phyloP scores from a whole-genome alignment of 495 filamentous ascomycete genomes.

The Hypoxylon cercidicola region DNA sequence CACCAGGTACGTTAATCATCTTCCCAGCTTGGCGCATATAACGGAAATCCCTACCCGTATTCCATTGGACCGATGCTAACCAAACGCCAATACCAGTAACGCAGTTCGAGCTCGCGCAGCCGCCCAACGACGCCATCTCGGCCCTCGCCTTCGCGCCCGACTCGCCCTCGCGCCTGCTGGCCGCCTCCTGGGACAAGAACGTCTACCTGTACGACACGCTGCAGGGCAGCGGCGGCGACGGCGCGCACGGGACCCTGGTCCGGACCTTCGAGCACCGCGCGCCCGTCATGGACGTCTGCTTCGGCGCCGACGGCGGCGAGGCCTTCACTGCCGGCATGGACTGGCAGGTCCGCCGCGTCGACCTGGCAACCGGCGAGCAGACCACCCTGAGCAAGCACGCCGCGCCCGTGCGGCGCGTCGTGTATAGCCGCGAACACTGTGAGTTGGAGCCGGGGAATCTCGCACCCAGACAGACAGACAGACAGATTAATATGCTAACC shows the following conservation, averaged over 20 bases:
- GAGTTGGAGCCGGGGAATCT: slow-evolving; percentile 40
- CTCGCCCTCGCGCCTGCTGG: slow-evolving; percentile 75
- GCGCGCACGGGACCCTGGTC: slow-evolving; percentile 66
- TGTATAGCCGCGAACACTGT: slow-evolving; percentile 81
- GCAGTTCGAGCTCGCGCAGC: slow-evolving; percentile 76
- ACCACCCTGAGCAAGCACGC: slow-evolving; percentile 81
- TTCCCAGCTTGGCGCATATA: too few species aligned
- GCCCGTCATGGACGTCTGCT: slow-evolving; percentile 91
- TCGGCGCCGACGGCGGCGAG: slow-evolving; percentile 80
- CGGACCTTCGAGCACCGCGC: slow-evolving; percentile 82
- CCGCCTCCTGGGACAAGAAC: slow-evolving; percentile 94
- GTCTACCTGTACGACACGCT: slow-evolving; percentile 88
- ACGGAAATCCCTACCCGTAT: background rate
- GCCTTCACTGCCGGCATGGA: slow-evolving; percentile 89
- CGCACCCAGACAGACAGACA: too few species aligned
- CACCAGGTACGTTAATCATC: slow-evolving; percentile 47
- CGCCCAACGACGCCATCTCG: slow-evolving; percentile 90
- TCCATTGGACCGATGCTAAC: slow-evolving; percentile 15
- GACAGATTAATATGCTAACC: slow-evolving; percentile 8
- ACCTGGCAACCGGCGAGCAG: slow-evolving; percentile 76
- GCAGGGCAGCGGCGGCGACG: slow-evolving; percentile 63
- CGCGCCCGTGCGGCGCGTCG: slow-evolving; percentile 80
- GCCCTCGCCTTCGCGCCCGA: slow-evolving; percentile 82
- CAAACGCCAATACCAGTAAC: slow-evolving; percentile 53
- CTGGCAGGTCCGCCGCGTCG: slow-evolving; percentile 82